Evolutionary conservation across 2,329 filamentous ascomycete species (phyloP).

Genomic region (Aspergillus aculeatinus): DNA sequence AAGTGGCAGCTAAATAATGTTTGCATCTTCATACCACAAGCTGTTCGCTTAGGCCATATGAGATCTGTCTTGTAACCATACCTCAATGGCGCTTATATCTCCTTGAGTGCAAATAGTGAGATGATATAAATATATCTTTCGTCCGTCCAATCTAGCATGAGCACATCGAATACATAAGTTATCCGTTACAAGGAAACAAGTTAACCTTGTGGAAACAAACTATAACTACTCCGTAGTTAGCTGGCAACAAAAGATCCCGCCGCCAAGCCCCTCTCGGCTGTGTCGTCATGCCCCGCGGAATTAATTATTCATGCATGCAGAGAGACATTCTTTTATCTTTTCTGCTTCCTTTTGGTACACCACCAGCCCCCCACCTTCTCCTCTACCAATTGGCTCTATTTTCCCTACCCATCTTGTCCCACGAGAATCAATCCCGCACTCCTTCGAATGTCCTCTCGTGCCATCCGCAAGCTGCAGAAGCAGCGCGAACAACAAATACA

Average conservation of each 20-base stretch:
- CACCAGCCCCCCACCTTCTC: neutral
- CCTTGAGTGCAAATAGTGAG: too few relatives aligned
- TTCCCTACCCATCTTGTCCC: neutral
- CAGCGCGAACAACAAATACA: conserved; percentile 57
- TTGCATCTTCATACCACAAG: neutral
- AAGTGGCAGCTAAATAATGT: neutral
- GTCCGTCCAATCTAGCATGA: too few relatives aligned
- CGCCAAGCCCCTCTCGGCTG: conserved; percentile 27
- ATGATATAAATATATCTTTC: too few relatives aligned
- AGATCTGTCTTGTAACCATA: neutral
- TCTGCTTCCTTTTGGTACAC: neutral
- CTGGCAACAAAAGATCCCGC: neutral
- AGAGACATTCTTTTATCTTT: conserved; percentile 3
- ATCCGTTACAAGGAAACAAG: too few relatives aligned
- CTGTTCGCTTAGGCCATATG: neutral
- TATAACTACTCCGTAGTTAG: too few relatives aligned
- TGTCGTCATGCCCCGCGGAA: conserved; percentile 38
- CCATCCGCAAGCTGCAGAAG: conserved; percentile 63
- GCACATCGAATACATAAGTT: too few relatives aligned
- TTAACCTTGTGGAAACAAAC: too few relatives aligned
- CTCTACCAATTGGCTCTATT: neutral
- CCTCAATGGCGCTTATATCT: too few relatives aligned
- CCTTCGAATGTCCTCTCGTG: conserved; percentile 61
- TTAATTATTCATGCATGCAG: conserved; percentile 3
- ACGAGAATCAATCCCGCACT: neutral